These are phyloP conservation scores for Austroboletus rostrupii DNA, from an alignment of 1,284 basidiomycete genomes.

Conservation along the genomic window DNA sequence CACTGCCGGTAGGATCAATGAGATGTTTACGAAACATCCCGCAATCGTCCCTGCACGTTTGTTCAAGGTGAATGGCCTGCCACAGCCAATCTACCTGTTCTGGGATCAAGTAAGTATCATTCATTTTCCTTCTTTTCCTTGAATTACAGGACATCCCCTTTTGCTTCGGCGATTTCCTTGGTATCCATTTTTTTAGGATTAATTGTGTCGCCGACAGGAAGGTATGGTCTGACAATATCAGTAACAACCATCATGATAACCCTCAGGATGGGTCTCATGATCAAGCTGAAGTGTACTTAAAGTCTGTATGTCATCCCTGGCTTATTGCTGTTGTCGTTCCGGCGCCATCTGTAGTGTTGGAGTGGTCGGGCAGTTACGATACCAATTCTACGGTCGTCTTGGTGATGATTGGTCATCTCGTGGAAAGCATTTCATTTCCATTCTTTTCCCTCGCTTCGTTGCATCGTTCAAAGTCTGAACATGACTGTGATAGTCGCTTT, in stretches of 20 bases:
- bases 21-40: conserved; percentile 65
- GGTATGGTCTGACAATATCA: conserved; percentile 66
- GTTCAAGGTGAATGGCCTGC: conserved; percentile 51
- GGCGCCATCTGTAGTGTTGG: conserved; percentile 40
- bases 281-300: conserved; percentile 38
- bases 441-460: too few relatives aligned
- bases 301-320: conserved; percentile 39
- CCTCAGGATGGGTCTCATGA: conserved; percentile 69
- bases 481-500: too few relatives aligned
- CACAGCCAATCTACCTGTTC: conserved; percentile 44
- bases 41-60: conserved; percentile 80
- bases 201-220: conserved; percentile 54
- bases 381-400: too few relatives aligned
- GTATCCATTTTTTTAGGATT: conserved; percentile 60
- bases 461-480: too few relatives aligned
- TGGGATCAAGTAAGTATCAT: conserved; percentile 55
- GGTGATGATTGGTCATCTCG: too few relatives aligned
- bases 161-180: conserved; percentile 59
- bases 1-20: conserved; percentile 57
- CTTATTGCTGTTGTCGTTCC: not conserved
- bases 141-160: conserved; percentile 64
- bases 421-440: too few relatives aligned
- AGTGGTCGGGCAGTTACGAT: too few relatives aligned
- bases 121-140: not conserved
- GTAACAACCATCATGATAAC: conserved; percentile 49